phyloP scores from a whole-genome alignment of 169 alveolate species.

The Cryptosporidium muris region DNA sequence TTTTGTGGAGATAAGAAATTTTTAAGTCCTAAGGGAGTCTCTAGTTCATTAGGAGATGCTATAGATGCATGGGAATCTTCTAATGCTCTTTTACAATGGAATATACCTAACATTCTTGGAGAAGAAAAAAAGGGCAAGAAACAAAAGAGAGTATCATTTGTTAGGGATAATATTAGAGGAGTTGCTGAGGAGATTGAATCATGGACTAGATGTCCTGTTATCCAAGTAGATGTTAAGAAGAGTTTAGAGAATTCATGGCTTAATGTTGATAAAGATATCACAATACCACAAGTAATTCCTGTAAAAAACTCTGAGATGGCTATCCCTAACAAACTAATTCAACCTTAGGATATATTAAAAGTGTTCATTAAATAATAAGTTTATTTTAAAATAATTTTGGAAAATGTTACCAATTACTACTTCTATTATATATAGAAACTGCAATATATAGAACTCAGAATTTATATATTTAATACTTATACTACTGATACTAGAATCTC shows the following conservation, averaged over 20 bases:
- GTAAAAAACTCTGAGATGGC: too few species aligned
- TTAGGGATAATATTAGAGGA: constrained; percentile 68
- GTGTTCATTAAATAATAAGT: too few species aligned
- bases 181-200: constrained; percentile 71
- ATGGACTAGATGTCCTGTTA: constrained; percentile 69
- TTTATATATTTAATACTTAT: too few species aligned
- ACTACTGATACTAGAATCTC: too few species aligned
- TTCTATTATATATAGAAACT: too few species aligned
- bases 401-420: too few species aligned
- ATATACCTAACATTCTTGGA: constrained; percentile 61
- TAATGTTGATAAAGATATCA: constrained; percentile 20
- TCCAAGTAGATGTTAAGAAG: constrained; percentile 54
- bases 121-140: constrained; percentile 59
- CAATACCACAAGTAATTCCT: neutral
- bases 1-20: too few species aligned
- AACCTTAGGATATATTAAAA: too few species aligned
- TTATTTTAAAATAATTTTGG: too few species aligned
- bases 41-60: constrained; percentile 50
- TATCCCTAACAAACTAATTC: too few species aligned
- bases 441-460: too few species aligned
- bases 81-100: constrained; percentile 39
- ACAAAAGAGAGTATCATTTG: constrained; percentile 68
- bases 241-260: constrained; percentile 53
- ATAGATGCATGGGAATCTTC: constrained; percentile 51
- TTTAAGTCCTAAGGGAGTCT: neutral